Evolutionary conservation across 2,329 filamentous ascomycete species (phyloP), one percentile per base, ranked within the genome.

Genomic region (Pseudogymnoascus sp.): DNA sequence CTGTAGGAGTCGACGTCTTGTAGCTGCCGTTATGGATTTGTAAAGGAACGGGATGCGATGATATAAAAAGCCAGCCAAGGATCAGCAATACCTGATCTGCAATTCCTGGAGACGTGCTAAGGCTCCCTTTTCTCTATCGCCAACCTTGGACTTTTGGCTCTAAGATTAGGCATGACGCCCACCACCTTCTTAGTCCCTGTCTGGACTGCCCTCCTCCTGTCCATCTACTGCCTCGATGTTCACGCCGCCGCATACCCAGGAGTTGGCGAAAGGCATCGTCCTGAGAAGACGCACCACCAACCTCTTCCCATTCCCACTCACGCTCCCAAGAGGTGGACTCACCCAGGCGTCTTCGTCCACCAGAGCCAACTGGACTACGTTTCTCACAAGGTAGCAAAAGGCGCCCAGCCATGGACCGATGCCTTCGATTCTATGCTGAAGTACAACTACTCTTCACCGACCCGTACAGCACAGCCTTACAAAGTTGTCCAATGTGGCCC

Each of bases 401-500:
- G 35, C 2, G 47, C 31, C 26, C 26, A 65, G 33, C 66, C 65
- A 28, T 69, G 67, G 67, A 61, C 64, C 28, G 31, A 60, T 23
- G 67, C 67, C 21, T 67, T 65, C 61, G 64, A 62, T 21, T 61
- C 65, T 5, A 69, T 68, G 67, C 35, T 65, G 26, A 63, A 61
- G 10, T 64, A 69, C 36, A 44, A 60, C 33, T 38, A 64, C 23
- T 47, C 62, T 23, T 59, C 62, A 26, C 61, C 63, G 3, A 64
- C 60, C 5, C 38, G 63, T 19, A 63, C 63, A 15, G 62, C 62
- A 26, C 60, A 65, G 21, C 53, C 67, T 3, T 59, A 47, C 26
- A 44, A 67, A 10, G 69, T 66, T 5, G 69, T 73, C n/a, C 67
- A 67, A 15, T 73, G 71, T 63, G 71, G 71, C 1, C 66, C 71